These are phyloP conservation scores for Fennellomyces sp. DNA, from an alignment of 371 early-diverging fungal species.

Conservation along the genomic window DNA sequence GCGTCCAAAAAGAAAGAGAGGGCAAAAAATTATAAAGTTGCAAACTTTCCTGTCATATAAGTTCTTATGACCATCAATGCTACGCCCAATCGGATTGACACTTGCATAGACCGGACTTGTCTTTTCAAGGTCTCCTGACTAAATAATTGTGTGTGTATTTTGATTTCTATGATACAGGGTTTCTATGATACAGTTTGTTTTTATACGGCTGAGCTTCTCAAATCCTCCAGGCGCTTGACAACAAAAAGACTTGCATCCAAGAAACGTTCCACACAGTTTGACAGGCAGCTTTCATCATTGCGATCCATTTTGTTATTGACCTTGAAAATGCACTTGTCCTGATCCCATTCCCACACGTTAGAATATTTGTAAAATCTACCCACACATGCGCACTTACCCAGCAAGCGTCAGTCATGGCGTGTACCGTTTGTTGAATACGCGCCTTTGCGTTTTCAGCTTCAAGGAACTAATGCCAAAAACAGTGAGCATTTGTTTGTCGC, in stretches of 20 bases:
- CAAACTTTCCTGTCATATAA: neutral
- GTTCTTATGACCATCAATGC: neutral
- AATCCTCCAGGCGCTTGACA: constrained; percentile 66
- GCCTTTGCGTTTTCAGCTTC: constrained; percentile 76
- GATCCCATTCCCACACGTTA: no score
- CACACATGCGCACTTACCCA: no score
- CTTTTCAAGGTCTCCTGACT: no score
- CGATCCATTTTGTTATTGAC: constrained; percentile 69
- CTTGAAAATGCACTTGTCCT: constrained; percentile 76
- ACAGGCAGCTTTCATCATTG: constrained; percentile 70
- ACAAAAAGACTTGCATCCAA: constrained; percentile 75
- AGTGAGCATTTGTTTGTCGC: neutral
- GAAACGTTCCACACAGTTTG: constrained; percentile 85
- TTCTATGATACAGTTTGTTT: neutral
- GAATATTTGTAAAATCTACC: no score
- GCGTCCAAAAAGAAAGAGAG: neutral
- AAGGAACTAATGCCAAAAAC: constrained; percentile 43
- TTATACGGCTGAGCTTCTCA: constrained; percentile 30
- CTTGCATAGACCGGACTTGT: no score
- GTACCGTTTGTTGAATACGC: constrained; percentile 72
- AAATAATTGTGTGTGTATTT: neutral
- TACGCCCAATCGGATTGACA: neutral
- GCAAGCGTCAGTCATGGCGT: constrained; percentile 74
- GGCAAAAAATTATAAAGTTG: constrained; percentile 1
- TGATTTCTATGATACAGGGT: neutral